These are phyloP conservation scores for Rhizophora mangle DNA, from an alignment of 345 rosid genomes.

Conservation along the genomic window DNA sequence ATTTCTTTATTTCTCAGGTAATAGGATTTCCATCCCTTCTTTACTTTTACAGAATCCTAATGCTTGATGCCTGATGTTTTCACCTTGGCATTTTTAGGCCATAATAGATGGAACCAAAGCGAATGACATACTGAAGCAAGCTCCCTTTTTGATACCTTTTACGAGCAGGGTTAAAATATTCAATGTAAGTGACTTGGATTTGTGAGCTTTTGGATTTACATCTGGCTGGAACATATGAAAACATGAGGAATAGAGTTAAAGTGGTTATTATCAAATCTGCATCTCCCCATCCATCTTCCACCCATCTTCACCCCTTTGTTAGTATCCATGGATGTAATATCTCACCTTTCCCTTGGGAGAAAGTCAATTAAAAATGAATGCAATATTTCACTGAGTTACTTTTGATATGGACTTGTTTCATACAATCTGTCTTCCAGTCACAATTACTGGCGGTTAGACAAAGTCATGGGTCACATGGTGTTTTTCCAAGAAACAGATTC, in stretches of 20 bases:
- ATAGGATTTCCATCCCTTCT: conserved; percentile 26
- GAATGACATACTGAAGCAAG: conserved; percentile 84
- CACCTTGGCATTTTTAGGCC: conserved; percentile 52
- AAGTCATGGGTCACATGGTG: conserved; percentile 64
- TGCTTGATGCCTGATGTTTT: conserved; percentile 11
- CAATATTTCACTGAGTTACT: neutral
- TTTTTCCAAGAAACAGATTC: conserved; percentile 78
- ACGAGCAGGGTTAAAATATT: conserved; percentile 94
- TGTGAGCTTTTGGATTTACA: neutral
- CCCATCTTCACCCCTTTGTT: conserved; percentile 7
- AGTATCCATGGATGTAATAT: too few relatives aligned
- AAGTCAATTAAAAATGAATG: neutral
- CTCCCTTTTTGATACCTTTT: conserved; percentile 95
- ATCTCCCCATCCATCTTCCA: conserved; percentile 3
- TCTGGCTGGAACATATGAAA: neutral
- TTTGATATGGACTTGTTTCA: neutral
- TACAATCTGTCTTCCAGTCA: conserved; percentile 43
- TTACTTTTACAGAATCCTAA: neutral
- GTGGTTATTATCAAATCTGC: conserved; percentile 9
- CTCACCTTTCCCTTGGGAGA: neutral
- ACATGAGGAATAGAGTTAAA: conserved; percentile 5
- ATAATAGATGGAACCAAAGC: conserved; percentile 79
- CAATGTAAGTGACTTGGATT: conserved; percentile 55
- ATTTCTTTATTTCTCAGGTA: conserved; percentile 92
- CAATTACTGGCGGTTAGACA: conserved; percentile 73